Base-by-base conservation (phyloP, 2,329 filamentous ascomycete species). In the Penicillium oxalicum region DNA sequence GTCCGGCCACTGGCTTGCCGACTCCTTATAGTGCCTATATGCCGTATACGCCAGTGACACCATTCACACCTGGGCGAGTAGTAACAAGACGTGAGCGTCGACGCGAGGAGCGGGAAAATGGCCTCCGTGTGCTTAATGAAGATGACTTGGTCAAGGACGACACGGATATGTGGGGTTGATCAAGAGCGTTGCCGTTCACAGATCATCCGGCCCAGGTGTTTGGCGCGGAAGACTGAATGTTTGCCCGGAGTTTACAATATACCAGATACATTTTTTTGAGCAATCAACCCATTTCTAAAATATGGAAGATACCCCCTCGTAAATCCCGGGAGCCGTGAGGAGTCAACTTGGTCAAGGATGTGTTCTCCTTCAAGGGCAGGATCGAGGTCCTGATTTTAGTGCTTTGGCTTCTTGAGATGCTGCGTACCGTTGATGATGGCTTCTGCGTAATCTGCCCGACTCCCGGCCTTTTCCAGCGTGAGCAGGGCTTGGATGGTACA, bases 401-500 rank as follows among this genome's bases (percentile, higher is more conserved):
- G 45, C 28, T 54, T 45, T 8, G 45, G 49, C 12, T 51, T 56
- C 45, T 52, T 58, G 49, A 66, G 52, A 56, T 66, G 64, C 35
- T 56, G 47, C 25, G 61, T 61, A 7, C 63, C 64, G 8, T 55
- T 51, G 9, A 66, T 57, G 13, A 83, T 73, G 12, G 78, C 77
- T 51, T 76, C 74, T 1, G 78, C 72, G 37, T 81, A 72, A 4
- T 73, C 71, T 0, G 77, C 77, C 57, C 79, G 70, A n/a, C 81
- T 73, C 1, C 70, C 73, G 0, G 76, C 77, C 56, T 80, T 78
- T 64, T 83, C 80, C 13, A 84, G 66, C 13, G 78, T 77, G 58
- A 82, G 62, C 50, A 84, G 61, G 0, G 80, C 80, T 25, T 77
- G 79, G 53, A 83, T 81, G 1, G 81, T 84, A 64, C 80, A 83